Base-by-base conservation (phyloP, 2,329 filamentous ascomycete genomes). In the Aspergillus nomiae region DNA sequence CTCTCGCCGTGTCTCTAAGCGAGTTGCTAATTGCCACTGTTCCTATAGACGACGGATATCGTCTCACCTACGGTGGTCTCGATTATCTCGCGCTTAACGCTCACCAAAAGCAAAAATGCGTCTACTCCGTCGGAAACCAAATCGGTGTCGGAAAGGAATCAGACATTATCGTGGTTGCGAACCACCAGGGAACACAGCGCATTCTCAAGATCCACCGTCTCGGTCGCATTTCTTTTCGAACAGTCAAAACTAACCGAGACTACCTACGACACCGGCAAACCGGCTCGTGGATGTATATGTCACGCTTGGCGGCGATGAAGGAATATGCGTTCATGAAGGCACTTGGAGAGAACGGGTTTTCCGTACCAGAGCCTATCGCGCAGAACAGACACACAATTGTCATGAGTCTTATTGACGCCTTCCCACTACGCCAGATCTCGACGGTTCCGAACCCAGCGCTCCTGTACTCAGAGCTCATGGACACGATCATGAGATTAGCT, bases 251-350 rank as follows among this genome's bases (percentile, higher is more conserved):
- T 32, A 98, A 98, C 81, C 88, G 95, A 69, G 95, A 99, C 80
- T 99, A 99, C 79, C 87, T 98, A 60, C 90, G 91, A 70, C 92
- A 95, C 71, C 86, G 90, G 63, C 85, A 85, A 62, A 90, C 90
- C 19, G 93, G 89, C 6, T 95, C 92, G 48, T 99, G 95, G 95
- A 97, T 98, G 94, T 97, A 99, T 78, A 92, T 99, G 79, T 96
- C 92, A 14, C 86, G 92, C 46, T 85, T 99, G 41, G 94, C 96
- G 9, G 95, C 95, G 14, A 88, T 95, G 83, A 97, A 96, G 76
- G 95, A 99, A 77, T 96, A 87, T 77, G 90, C 94, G 4, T 98
- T 98, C 78, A 96, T 99, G 93, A 89, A 90, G 68, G 92, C 90
- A 0, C 85, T 99, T 8, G 82, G 86, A 53, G 88, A 92, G 43